Evolutionary conservation across 1,284 basidiomycete species (phyloP).

Genomic region (Pseudomicrostroma phylloplanum): DNA sequence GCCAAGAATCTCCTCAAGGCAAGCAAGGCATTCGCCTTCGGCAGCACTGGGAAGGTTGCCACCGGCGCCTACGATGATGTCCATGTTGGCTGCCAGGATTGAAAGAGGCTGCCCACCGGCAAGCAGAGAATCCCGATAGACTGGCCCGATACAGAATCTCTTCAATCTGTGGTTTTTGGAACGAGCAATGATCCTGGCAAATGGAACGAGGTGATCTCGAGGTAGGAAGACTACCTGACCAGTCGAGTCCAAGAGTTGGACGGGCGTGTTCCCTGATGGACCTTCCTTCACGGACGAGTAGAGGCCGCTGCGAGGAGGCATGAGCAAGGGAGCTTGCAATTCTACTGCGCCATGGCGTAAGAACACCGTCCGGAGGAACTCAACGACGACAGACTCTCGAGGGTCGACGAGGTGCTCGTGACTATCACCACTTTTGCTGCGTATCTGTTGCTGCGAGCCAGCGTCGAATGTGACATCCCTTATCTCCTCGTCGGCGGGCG

Average conservation of each 20-base stretch:
- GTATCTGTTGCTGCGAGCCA: slow-evolving; percentile 61
- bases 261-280: slow-evolving; percentile 60
- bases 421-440: slow-evolving; percentile 55
- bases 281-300: slow-evolving; percentile 66
- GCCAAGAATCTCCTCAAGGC: slow-evolving; percentile 45
- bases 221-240: slow-evolving; percentile 50
- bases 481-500: slow-evolving; percentile 53
- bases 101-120: slow-evolving; percentile 51
- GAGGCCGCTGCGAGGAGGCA: slow-evolving; percentile 61
- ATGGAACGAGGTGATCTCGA: slow-evolving; percentile 60
- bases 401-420: slow-evolving; percentile 58
- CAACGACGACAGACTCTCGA: slow-evolving; percentile 60
- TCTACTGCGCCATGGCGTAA: slow-evolving; percentile 83
- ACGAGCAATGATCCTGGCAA: slow-evolving; percentile 76
- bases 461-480: slow-evolving; percentile 74
- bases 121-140: slow-evolving; percentile 48
- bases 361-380: slow-evolving; percentile 70
- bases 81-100: slow-evolving; percentile 47
- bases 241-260: slow-evolving; percentile 67
- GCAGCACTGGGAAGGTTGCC: slow-evolving; percentile 35
- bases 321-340: slow-evolving; percentile 71
- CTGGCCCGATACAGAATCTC: slow-evolving; percentile 66
- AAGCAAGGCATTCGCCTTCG: slow-evolving; percentile 45
- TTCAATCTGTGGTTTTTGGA: slow-evolving; percentile 73
- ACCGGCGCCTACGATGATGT: slow-evolving; percentile 48